Conservation (phyloP, 352 stramenopile species). For the Globisporangium splendens region DNA sequence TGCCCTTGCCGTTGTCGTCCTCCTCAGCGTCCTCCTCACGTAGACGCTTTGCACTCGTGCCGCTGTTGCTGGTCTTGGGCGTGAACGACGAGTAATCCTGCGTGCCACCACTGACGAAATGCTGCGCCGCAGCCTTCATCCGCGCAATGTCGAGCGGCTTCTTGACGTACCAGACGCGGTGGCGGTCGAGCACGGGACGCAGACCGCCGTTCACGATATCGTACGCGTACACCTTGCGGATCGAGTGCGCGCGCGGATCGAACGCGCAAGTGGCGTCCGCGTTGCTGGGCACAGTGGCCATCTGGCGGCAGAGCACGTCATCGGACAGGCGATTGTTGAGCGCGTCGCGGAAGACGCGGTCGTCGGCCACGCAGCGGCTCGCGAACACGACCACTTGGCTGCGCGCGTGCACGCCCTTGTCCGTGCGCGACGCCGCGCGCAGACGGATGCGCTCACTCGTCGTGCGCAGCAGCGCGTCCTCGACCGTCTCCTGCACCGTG, state of each 20-base stretch:
- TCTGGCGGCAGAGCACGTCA: slow-evolving; percentile 46
- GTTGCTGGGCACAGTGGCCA: slow-evolving; percentile 7
- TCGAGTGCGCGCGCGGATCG: slow-evolving; percentile 48
- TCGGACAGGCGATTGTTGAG: slow-evolving; percentile 71
- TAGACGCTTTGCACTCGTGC: neutral
- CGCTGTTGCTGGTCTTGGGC: slow-evolving; percentile 28
- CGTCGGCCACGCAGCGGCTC: slow-evolving; percentile 49
- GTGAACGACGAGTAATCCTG: slow-evolving; percentile 77
- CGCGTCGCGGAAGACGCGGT: slow-evolving; percentile 50
- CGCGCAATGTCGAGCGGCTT: slow-evolving; percentile 47
- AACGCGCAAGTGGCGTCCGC: slow-evolving; percentile 26
- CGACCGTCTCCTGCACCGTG: slow-evolving; percentile 72
- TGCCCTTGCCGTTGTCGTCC: slow-evolving; percentile 33
- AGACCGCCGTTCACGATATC: slow-evolving; percentile 41
- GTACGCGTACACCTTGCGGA: slow-evolving; percentile 70
- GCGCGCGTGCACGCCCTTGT: slow-evolving; percentile 90
- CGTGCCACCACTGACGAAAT: slow-evolving; percentile 23
- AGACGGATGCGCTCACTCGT: slow-evolving; percentile 74
- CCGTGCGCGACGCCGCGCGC: slow-evolving; percentile 87
- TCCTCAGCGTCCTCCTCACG: neutral
- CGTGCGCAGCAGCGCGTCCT: slow-evolving; percentile 63
- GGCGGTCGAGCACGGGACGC: slow-evolving; percentile 43
- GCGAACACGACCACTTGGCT: slow-evolving; percentile 90
- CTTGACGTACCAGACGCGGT: slow-evolving; percentile 56
- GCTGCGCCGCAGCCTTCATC: slow-evolving; percentile 41